Conservation (phyloP, 2,329 filamentous ascomycete species). For the Apiospora sp. region DNA sequence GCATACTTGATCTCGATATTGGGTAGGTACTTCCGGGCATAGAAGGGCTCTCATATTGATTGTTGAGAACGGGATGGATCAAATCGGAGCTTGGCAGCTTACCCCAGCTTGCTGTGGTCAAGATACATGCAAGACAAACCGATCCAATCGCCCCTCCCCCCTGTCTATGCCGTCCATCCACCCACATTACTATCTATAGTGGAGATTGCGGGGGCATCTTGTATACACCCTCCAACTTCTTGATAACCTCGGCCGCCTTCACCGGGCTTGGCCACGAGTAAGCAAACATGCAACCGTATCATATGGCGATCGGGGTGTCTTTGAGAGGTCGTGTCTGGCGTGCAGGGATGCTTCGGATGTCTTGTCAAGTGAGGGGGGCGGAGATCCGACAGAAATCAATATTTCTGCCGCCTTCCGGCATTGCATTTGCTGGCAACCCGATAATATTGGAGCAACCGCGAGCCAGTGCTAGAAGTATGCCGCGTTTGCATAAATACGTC, state of each 20-base stretch:
- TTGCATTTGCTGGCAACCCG: neutral
- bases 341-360: neutral
- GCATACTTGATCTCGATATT: neutral
- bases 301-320: neutral
- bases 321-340: neutral
- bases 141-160: neutral
- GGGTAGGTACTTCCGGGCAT: neutral
- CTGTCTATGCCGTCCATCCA: neutral
- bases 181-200: conserved; percentile 1
- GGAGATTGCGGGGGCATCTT: neutral
- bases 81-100: conserved; percentile 1
- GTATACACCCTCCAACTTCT: neutral
- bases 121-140: neutral
- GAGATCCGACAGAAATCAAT: neutral
- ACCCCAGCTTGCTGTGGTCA: neutral
- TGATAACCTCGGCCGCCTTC: neutral
- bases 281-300: neutral
- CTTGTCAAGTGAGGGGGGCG: neutral
- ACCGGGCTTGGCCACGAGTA: neutral
- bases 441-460: neutral
- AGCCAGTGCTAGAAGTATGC: neutral
- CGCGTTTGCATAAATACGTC: neutral
- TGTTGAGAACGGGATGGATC: neutral
- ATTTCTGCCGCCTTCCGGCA: neutral
- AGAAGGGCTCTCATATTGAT: neutral